Evolutionary conservation across 2,329 filamentous ascomycete genomes (phyloP).

Genomic region (Pseudogymnoascus sp.): DNA sequence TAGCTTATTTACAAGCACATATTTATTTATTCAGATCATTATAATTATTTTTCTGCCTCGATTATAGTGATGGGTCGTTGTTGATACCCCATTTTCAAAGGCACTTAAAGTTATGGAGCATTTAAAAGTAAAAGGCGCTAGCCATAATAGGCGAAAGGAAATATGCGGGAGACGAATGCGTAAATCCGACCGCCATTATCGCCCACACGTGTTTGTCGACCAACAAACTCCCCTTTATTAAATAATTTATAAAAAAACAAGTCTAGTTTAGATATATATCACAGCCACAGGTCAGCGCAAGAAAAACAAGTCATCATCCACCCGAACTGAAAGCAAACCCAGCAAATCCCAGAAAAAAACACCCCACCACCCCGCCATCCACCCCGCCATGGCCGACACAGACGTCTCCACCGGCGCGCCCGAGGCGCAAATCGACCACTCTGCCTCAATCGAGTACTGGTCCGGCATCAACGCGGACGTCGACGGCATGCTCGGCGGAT

Average conservation of each 20-base stretch:
- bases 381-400: not conserved
- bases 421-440: constrained; percentile 27
- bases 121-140: not conserved
- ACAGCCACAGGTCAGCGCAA: not conserved
- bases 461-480: constrained; percentile 44
- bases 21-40: no score
- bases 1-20: no score
- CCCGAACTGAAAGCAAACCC: not conserved
- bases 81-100: no score
- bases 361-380: not conserved
- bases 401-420: constrained; percentile 17
- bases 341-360: not conserved
- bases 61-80: no score
- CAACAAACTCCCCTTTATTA: not conserved
- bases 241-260: not conserved
- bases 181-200: not conserved
- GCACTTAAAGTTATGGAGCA: not conserved
- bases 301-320: not conserved
- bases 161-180: not conserved
- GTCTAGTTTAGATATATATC: not conserved
- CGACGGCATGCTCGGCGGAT: constrained; percentile 77
- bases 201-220: not conserved
- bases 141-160: not conserved
- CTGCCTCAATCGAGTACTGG: constrained; percentile 40
- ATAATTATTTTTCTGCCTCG: no score